Percentiles rank a stretch among this genome's conserved stretches.
These are phyloP conservation scores for Backusella psychrophila DNA, from an alignment of 192 early-diverging fungal genomes.

Conservation along the genomic window DNA sequence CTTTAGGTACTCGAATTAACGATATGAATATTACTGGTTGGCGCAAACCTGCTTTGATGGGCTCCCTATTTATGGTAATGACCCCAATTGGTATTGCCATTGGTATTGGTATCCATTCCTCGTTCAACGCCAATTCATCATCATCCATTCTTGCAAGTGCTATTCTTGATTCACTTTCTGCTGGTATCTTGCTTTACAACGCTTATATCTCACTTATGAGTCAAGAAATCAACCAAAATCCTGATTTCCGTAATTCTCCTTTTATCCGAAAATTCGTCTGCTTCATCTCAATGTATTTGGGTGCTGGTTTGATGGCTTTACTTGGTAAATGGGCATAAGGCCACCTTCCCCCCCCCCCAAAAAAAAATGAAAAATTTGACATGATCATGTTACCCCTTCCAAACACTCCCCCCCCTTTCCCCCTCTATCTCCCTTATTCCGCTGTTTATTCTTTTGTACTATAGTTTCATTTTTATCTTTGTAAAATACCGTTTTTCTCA, in stretches of 20 bases:
- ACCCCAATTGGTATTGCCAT: slow-evolving; percentile 82
- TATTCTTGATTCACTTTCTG: slow-evolving; percentile 74
- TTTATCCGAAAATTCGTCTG: slow-evolving; percentile 39
- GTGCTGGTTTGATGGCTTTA: slow-evolving; percentile 75
- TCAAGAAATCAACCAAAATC: slow-evolving; percentile 61
- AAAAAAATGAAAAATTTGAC: neutral
- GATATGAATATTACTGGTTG: slow-evolving; percentile 41
- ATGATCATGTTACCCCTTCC: neutral
- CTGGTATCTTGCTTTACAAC: slow-evolving; percentile 82
- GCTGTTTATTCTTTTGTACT: slow-evolving; percentile 13
- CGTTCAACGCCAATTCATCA: slow-evolving; percentile 55
- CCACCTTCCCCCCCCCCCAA: neutral
- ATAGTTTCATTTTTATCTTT: slow-evolving; percentile 4
- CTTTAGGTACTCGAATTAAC: slow-evolving; percentile 71
- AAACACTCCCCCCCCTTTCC: neutral
- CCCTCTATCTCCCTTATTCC: neutral
- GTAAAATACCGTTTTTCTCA: slow-evolving; percentile 4
- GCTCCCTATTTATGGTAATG: slow-evolving; percentile 64
- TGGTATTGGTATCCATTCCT: slow-evolving; percentile 67
- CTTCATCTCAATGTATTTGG: slow-evolving; percentile 64
- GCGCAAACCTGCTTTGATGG: slow-evolving; percentile 51
- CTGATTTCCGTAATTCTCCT: slow-evolving; percentile 42
- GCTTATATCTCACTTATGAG: slow-evolving; percentile 73
- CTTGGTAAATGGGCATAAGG: slow-evolving; percentile 58
- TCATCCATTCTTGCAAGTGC: slow-evolving; percentile 66